Conservation (phyloP, 768 basidiomycete species). For the Xerocomellus amylosporus region DNA sequence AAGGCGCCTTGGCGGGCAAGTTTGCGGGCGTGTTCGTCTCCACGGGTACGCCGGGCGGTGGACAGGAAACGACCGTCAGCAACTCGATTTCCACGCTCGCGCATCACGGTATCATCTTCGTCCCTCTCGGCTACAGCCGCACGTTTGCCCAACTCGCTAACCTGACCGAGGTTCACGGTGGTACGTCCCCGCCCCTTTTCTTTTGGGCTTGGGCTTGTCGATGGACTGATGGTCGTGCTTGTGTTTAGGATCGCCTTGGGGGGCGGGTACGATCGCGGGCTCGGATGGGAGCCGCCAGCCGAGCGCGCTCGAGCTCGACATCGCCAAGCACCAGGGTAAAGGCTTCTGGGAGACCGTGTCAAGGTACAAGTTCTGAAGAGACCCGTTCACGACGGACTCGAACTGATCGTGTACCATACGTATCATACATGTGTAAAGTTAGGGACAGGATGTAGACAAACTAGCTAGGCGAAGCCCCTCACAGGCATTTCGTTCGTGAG, state of each 20-base stretch:
- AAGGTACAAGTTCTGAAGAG: constrained; percentile 33
- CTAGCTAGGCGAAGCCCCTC: neutral
- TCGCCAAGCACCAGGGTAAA: constrained; percentile 52
- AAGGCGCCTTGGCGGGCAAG: constrained; percentile 66
- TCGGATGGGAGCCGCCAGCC: constrained; percentile 50
- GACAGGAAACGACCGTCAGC: constrained; percentile 63
- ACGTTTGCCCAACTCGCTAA: constrained; percentile 43
- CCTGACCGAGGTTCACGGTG: constrained; percentile 54
- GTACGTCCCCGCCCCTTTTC: constrained; percentile 34
- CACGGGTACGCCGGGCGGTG: constrained; percentile 68
- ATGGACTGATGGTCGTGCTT: neutral
- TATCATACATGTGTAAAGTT: neutral
- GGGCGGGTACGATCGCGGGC: constrained; percentile 62
- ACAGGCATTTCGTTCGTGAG: neutral
- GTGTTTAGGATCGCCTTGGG: constrained; percentile 68
- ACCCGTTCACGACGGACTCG: neutral
- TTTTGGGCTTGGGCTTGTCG: neutral
- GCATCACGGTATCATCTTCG: constrained; percentile 71
- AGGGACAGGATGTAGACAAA: neutral
- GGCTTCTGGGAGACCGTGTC: constrained; percentile 49
- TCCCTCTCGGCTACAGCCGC: constrained; percentile 66
- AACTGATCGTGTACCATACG: neutral
- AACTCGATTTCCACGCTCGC: constrained; percentile 54
- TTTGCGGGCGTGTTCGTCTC: constrained; percentile 75
- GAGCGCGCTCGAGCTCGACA: constrained; percentile 45